Base-by-base conservation (phyloP, 139 green algal genomes). In the Gonium pectorale region DNA sequence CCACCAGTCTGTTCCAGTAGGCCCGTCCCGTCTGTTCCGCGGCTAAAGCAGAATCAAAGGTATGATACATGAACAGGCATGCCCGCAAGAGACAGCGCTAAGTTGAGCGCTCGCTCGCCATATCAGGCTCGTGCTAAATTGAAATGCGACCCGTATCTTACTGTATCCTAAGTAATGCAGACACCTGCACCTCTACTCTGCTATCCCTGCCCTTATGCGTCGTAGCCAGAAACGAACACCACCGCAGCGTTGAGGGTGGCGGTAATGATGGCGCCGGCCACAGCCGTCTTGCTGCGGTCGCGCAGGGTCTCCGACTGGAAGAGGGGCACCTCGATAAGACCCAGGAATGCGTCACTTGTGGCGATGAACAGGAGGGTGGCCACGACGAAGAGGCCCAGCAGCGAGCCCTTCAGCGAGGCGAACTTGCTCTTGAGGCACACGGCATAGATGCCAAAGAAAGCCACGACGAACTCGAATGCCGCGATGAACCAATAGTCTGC, bases 401-500 rank as follows among this genome's bases (percentile, higher is more conserved):
- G 31, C 4, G 70, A 79, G 21, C 31, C 31, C 70, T 49, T 44
- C 5, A 79, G 31, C 2, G 0, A 13, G n/a, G 46, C 70, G 17
- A 79, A 49, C 49, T 79, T 79, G 46, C 70, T 49, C n/a, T 64
- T 15, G 2, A 64, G 15, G 22, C 24, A 38, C 38, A 79, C 70
- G 15, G 70, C 70, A 24, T 67, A 79, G 0, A 79, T 4, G 49
- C 49, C 70, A 31, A 79, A 46, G 33, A 31, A 46, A 5, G n/a
- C 49, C 11, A 79, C 44, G 46, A 79, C 49, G 21, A 63, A 64
- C 70, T 79, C 13, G 31, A 66, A 79, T n/a, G 19, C 31, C 15
- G 31, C 70, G 15, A 79, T 79, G 70, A 79, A 79, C 70, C 70
- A 79, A 49, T 79, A 79, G 49, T 41, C 70, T 79, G 70, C 31